Evolutionary conservation across 805 yeast species (phyloP), one percentile per base, ranked within the genome.

Genomic region (Saccharomycopsis capsularis): DNA sequence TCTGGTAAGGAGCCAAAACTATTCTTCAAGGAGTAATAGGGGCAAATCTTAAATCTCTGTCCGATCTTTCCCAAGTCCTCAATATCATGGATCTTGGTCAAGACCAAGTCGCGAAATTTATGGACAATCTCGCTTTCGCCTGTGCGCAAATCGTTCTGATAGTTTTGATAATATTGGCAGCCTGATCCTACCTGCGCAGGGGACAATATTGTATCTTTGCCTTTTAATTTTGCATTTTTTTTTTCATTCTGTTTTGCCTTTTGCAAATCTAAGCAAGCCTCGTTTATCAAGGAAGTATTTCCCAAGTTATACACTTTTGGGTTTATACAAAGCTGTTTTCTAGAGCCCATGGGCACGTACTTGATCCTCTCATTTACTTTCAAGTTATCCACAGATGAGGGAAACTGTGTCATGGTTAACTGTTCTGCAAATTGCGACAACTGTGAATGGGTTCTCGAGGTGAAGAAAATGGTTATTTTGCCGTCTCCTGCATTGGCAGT

Each of bases 361-460:
- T 87, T 85, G 3, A 76, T 68, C 42, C 78, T 69, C 61, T 84
- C 93, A 0, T 57, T 52, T 0, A 65, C 37, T 2, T 21, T 23
- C 36, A 44, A 9, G 0, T 55, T 60, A 47, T 56, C 59, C 7
- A 50, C 46, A 11, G 51, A 48, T 0, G 95, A 74, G 2, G 84
- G 82, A 49, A 87, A 82, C 0, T 65, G 54, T 0, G 95, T 78
- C 22, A 83, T 59, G 40, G 69, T 61, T 35, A 90, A 64, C 57
- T 91, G 96, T 15, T 77, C 74, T 0, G 88, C 77, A 59, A 90
- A 85, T 60, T 90, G 98, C 34, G 71, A 70, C 40, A 90, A 67
- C 61, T 90, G 98, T 0, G 96, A 86, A 59, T 90, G 97, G 0
- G 98, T 90, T 63, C 98, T 69, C 2, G 96, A 87, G 0, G 95